phyloP scores from a whole-genome alignment of 331 rosid genomes.

The Telfairia occidentalis region DNA sequence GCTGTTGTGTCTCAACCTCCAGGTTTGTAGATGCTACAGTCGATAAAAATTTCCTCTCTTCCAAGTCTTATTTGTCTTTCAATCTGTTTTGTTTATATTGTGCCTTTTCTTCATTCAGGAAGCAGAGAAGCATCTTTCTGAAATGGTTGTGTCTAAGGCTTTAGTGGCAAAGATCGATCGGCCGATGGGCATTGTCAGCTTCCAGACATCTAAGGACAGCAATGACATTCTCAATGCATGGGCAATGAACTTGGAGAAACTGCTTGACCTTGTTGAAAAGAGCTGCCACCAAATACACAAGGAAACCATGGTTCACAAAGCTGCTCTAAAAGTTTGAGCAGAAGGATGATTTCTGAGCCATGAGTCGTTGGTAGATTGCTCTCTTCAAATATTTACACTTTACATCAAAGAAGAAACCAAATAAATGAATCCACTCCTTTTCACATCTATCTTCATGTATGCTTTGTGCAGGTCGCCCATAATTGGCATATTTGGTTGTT shows the following conservation, averaged over 20 bases:
- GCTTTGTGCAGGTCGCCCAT: background rate
- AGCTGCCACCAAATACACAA: slow-evolving; percentile 98
- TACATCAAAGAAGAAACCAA: background rate
- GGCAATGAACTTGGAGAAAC: slow-evolving; percentile 86
- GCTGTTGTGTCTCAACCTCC: slow-evolving; percentile 69
- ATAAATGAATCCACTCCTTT: background rate
- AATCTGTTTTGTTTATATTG: background rate
- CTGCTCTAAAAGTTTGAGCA: slow-evolving; percentile 58
- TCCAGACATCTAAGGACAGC: slow-evolving; percentile 79
- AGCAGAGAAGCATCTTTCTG: slow-evolving; percentile 93
- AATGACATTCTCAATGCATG: slow-evolving; percentile 82
- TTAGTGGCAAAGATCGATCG: slow-evolving; percentile 84
- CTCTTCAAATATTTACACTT: background rate
- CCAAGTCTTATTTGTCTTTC: background rate
- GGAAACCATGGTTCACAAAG: slow-evolving; percentile 97
- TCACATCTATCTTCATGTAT: background rate
- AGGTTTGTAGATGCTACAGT: slow-evolving; percentile 37
- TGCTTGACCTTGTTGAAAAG: slow-evolving; percentile 98
- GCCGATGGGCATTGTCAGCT: slow-evolving; percentile 69
- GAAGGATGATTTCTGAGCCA: background rate
- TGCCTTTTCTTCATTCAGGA: slow-evolving; percentile 35
- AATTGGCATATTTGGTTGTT: background rate
- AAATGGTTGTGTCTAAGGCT: slow-evolving; percentile 98
- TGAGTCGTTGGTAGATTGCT: background rate
- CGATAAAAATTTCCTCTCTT: background rate